Conservation (phyloP, 768 basidiomycete genomes). For the Boletus barrowsii region DNA sequence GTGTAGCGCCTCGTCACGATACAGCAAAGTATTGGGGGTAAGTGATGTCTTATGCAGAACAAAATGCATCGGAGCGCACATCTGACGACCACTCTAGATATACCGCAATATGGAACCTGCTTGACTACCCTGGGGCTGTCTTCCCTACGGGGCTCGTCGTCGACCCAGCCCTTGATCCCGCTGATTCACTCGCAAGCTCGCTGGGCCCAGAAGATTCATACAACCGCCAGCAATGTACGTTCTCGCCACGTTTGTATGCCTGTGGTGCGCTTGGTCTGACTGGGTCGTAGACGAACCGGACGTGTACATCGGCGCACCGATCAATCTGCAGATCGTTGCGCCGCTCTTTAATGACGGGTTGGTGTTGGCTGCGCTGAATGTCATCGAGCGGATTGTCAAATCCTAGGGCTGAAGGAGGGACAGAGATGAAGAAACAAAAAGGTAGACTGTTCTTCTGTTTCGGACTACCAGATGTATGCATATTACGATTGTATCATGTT, state of each 20-base stretch:
- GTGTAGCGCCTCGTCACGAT: slow-evolving; percentile 37
- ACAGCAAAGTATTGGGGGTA: slow-evolving; percentile 35
- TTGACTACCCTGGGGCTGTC: slow-evolving; percentile 43
- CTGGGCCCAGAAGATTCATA: slow-evolving; percentile 21
- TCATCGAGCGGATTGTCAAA: slow-evolving; percentile 24
- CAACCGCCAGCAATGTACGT: slow-evolving; percentile 20
- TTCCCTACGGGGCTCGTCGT: slow-evolving; percentile 41
- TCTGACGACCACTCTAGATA: slow-evolving; percentile 25
- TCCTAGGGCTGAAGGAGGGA: not conserved
- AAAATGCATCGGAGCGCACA: not conserved
- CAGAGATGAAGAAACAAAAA: not conserved
- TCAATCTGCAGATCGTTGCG: slow-evolving; percentile 22
- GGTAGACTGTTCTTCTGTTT: not conserved
- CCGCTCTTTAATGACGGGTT: slow-evolving; percentile 27
- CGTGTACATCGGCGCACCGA: slow-evolving; percentile 14
- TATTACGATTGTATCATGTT: not conserved
- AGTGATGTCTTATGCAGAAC: not conserved
- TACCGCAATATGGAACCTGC: slow-evolving; percentile 41
- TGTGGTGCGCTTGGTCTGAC: not conserved
- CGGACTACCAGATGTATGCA: not conserved
- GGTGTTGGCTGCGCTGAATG: slow-evolving; percentile 23
- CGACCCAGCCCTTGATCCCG: slow-evolving; percentile 25
- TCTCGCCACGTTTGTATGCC: not conserved
- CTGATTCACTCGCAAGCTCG: slow-evolving; percentile 5
- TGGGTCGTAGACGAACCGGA: slow-evolving; percentile 18